Base-by-base conservation (phyloP, 768 basidiomycete genomes). In the Pleurotus citrinopileatus region DNA sequence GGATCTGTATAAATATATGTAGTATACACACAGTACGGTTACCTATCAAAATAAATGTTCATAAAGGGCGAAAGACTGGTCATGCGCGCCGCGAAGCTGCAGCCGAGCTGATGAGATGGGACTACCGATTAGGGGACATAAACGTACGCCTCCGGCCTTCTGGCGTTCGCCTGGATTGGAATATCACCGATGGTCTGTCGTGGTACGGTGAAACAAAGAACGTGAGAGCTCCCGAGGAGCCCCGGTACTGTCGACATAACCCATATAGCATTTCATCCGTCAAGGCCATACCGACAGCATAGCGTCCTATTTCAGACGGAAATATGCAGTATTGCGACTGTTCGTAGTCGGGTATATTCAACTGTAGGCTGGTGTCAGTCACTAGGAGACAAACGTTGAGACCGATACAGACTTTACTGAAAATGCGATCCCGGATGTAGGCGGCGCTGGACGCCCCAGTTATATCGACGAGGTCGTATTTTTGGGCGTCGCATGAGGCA, bases 181-280 rank as follows among this genome's bases (percentile, higher is more conserved):
- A 53, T 10, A 42, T 26, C 20, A 32, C 51, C 20, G 74, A 65
- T 22, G 75, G 74, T 36, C 73, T 67, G 57, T 79, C 72, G 19
- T 75, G 74, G 7, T 69, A 72, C 1, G 75, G 73, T 9, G 77
- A 78, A 36, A 78, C 73, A 59, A 78, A 78, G 62, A 80, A 76
- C 58, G 76, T 78, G n/a, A 80, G 69, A 10, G 74, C 75, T 5
- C 76, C 78, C 42, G 76, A 72, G 10, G 76, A 65, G 56, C 78
- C 76, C 4, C 78, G 78, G 40, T 66, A 71, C 56, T 75, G 70
- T 25, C 64, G 70, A 61, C 78, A 80, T 10, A 76, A 59, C 32
- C 69, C 62, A 56, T 73, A 77, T 23, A 80, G 63, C 26, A 65
- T 61, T 13, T 65, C 58, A 58, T 80, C 72, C 46, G 67, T 69